Evolutionary conservation across 352 stramenopile genomes (phyloP), one percentile per base, ranked within the genome.

Genomic region (Globisporangium irregulare): DNA sequence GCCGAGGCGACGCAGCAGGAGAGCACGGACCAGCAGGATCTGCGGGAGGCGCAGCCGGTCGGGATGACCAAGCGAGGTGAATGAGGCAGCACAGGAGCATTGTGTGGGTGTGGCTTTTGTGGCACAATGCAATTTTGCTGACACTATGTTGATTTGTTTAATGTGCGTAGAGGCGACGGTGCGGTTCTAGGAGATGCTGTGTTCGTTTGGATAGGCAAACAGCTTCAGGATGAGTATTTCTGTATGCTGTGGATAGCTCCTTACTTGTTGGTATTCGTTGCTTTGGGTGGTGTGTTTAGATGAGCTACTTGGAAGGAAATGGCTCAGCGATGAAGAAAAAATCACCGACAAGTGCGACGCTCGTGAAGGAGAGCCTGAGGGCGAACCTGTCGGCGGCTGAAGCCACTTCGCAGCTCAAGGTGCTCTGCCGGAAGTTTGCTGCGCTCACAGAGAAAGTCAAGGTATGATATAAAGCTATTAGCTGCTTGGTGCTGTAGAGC

Each of bases 361-460:
- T 91, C n/a, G 43, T 91, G 32, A 79, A 79, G 51, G 82, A 87
- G 29, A 73, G 75, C n/a, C 43, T 91, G 22, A 87, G 84, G 58
- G 25, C 72, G 8, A 92, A 89, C 57, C 67, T 93, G 27, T 90
- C 83, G 34, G 73, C 80, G 8, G 74, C 81, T 0, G 81, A 93
- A 66, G 87, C 86, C 9, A 94, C 84, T 3, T 77, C 86, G 18
- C 87, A 95, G 34, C 70, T 95, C 41, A 88, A 89, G 53, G 83
- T 94, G 32, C 68, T 95, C 4, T 95, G 87, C 48, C 82, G 86
- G 34, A 95, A 95, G 66, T 95, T 95, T 64, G 87, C 87, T 2
- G 80, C 85, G 5, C 76, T 94, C 20, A 89, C 80, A 0, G 84
- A 95, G 24, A 95, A 93, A 87, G 86, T 95, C 58, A 93, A 95